Evolutionary conservation across 1,284 basidiomycete genomes (phyloP).

Genomic region (Irpex sp.): DNA sequence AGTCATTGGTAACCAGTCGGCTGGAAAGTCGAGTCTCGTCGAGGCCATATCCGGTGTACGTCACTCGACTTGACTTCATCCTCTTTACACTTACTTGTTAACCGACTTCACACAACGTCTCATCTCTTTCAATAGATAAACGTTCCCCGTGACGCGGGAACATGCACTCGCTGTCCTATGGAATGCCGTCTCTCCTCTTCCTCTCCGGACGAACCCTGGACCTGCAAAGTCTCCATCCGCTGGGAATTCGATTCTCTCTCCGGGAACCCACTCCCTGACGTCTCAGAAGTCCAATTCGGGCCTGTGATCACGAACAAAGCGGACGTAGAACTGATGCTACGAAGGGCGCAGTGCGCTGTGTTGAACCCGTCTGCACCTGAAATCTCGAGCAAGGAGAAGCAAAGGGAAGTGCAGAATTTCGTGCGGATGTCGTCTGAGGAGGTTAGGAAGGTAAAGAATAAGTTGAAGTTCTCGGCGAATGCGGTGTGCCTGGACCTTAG

Average conservation of each 20-base stretch:
- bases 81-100: not conserved
- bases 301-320: conserved; percentile 26
- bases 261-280: conserved; percentile 9
- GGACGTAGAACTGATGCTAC: conserved; percentile 33
- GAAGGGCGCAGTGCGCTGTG: conserved; percentile 40
- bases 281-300: conserved; percentile 31
- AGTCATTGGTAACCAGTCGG: conserved; percentile 38
- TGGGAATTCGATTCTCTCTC: conserved; percentile 16
- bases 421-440: conserved; percentile 19
- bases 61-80: conserved; percentile 51
- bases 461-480: conserved; percentile 34
- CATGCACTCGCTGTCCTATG: conserved; percentile 32
- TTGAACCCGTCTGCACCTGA: conserved; percentile 29
- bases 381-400: not conserved
- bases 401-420: conserved; percentile 17
- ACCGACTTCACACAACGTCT: conserved; percentile 26
- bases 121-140: conserved; percentile 1
- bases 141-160: conserved; percentile 2
- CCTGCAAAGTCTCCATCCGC: conserved; percentile 29
- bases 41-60: conserved; percentile 70
- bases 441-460: conserved; percentile 5
- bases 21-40: conserved; percentile 71
- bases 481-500: conserved; percentile 38
- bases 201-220: conserved; percentile 19
- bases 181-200: conserved; percentile 20